Conservation (phyloP, 441 rosid species). For the Pelargonium australe region DNA sequence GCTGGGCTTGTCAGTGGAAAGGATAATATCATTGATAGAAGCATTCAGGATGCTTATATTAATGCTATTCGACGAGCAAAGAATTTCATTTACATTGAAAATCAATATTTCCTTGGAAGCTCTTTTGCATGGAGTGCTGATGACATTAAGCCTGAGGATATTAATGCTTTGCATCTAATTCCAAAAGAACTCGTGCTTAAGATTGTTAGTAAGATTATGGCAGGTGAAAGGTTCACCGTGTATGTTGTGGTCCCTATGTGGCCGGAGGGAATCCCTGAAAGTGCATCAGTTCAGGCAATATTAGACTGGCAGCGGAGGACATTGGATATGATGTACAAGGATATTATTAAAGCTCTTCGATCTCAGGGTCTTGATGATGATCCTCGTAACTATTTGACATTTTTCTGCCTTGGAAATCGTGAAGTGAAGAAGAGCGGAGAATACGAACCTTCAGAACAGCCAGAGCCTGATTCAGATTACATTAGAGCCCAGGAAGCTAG, state of each 20-base stretch:
- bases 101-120: conserved; percentile 62
- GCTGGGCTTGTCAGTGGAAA: conserved; percentile 40
- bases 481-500: conserved; percentile 46
- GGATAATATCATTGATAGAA: conserved; percentile 36
- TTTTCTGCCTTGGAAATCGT: conserved; percentile 51
- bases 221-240: conserved; percentile 45
- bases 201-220: conserved; percentile 55
- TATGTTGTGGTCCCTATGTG: conserved; percentile 59
- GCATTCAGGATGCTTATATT: conserved; percentile 61
- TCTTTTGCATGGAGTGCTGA: conserved; percentile 49
- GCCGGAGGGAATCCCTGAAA: conserved; percentile 57
- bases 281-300: conserved; percentile 46
- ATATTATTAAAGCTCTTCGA: conserved; percentile 32
- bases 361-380: conserved; percentile 29
- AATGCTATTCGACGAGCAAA: conserved; percentile 55
- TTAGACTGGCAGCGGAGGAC: conserved; percentile 62
- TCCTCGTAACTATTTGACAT: conserved; percentile 50
- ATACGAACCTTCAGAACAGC: conserved; percentile 29
- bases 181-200: conserved; percentile 59
- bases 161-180: conserved; percentile 44
- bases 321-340: conserved; percentile 62
- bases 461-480: conserved; percentile 39
- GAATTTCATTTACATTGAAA: conserved; percentile 55
- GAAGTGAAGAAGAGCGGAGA: conserved; percentile 33
- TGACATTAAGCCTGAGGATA: conserved; percentile 27